Evolutionary conservation across 2,329 filamentous ascomycete species (phyloP).

Genomic region (Hypoxylon sp.): DNA sequence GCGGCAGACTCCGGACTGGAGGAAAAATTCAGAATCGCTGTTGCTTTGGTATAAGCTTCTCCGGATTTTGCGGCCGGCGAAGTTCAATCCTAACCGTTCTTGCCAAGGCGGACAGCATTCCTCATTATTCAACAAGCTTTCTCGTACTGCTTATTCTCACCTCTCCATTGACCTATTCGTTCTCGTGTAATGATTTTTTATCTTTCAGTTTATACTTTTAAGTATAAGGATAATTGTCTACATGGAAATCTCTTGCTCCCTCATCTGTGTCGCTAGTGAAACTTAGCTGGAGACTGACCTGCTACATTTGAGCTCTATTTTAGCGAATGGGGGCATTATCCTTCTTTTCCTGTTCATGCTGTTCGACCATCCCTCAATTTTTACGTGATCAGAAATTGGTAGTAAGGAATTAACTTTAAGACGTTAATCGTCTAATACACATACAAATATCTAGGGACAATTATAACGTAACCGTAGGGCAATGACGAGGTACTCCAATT

Average conservation of each 20-base stretch:
- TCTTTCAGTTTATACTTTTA: neutral
- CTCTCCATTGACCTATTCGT: neutral
- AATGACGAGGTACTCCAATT: neutral
- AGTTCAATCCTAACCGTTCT: neutral
- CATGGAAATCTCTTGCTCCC: neutral
- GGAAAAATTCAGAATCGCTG: neutral
- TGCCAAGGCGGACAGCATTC: slow-evolving; percentile 34
- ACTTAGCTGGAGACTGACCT: no score
- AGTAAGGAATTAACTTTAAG: neutral
- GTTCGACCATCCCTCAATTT: neutral
- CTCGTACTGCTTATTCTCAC: neutral
- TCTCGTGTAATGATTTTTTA: neutral
- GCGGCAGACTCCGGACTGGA: slow-evolving; percentile 10
- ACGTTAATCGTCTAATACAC: no score
- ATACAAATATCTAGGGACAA: neutral
- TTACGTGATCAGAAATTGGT: neutral
- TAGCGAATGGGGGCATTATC: neutral
- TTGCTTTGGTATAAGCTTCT: slow-evolving; percentile 6
- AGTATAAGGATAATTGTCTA: neutral
- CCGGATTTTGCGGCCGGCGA: slow-evolving; percentile 7
- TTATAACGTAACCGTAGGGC: neutral
- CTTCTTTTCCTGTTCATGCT: neutral
- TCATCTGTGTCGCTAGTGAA: neutral
- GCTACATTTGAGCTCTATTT: neutral
- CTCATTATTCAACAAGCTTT: slow-evolving; percentile 18